Percentiles rank a stretch among this genome's conserved stretches.
phyloP scores from a whole-genome alignment of 2,329 filamentous ascomycete species.

The Rutstroemia sp. region DNA sequence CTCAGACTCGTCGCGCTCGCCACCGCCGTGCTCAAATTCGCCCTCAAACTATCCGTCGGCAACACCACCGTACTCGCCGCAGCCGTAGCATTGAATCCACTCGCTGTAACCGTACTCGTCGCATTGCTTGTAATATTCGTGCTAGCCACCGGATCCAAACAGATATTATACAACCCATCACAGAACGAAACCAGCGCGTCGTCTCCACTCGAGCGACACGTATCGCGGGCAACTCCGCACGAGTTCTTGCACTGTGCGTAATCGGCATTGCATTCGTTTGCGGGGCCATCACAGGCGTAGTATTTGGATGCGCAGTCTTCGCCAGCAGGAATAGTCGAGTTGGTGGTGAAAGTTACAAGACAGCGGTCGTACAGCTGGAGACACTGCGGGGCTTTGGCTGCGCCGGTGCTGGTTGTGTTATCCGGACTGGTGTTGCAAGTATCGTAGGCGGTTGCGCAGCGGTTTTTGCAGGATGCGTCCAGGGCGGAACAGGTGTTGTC shows the following conservation, averaged over 20 bases:
- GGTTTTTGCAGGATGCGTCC: conserved; percentile 8
- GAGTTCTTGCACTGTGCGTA: not conserved
- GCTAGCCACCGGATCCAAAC: not conserved
- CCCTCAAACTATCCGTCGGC: too few relatives aligned
- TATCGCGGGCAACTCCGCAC: not conserved
- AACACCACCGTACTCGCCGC: too few relatives aligned
- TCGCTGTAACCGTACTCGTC: not conserved
- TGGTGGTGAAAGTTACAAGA: conserved; percentile 12
- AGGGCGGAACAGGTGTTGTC: not conserved
- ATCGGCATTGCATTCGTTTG: not conserved
- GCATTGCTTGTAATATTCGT: not conserved
- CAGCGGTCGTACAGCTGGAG: conserved; percentile 12
- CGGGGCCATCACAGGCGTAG: not conserved
- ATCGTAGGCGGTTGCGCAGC: conserved; percentile 12
- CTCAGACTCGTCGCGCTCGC: too few relatives aligned
- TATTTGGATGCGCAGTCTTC: conserved; percentile 6
- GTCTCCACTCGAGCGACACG: not conserved
- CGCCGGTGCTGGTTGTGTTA: conserved; percentile 5
- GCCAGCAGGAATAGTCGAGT: not conserved
- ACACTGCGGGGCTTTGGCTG: not conserved
- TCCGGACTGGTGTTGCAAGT: conserved; percentile 4
- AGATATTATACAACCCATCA: conserved; percentile 2
- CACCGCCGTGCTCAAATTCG: not conserved
- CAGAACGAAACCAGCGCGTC: not conserved
- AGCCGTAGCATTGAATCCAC: not conserved